These are phyloP conservation scores for Artomyces pyxidatus DNA, from an alignment of 768 basidiomycete species.

Conservation along the genomic window DNA sequence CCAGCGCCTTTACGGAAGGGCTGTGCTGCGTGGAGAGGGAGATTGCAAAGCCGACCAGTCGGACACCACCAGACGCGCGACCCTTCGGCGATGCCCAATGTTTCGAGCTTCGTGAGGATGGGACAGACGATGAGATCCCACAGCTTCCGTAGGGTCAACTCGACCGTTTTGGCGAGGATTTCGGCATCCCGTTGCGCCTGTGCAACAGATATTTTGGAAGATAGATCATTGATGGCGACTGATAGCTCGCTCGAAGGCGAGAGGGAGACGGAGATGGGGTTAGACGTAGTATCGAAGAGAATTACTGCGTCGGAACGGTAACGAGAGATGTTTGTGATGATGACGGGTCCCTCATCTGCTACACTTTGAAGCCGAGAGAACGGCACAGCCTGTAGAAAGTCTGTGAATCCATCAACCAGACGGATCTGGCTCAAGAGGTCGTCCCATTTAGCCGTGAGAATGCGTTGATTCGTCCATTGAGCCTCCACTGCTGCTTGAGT, in stretches of 20 bases:
- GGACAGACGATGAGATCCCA: slow-evolving; percentile 5
- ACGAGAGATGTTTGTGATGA: slow-evolving; percentile 5
- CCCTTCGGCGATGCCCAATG: slow-evolving; percentile 5
- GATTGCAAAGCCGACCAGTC: slow-evolving; percentile 10
- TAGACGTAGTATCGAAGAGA: background rate
- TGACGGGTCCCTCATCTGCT: slow-evolving; percentile 3
- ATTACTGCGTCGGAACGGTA: slow-evolving; percentile 8
- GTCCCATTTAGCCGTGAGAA: background rate
- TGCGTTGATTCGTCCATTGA: background rate
- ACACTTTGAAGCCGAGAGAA: slow-evolving; percentile 1
- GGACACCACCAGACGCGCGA: slow-evolving; percentile 13
- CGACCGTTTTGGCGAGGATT: background rate
- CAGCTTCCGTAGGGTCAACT: slow-evolving; percentile 3
- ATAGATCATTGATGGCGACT: background rate
- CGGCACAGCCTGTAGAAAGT: slow-evolving; percentile 2
- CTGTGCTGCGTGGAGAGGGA: slow-evolving; percentile 14
- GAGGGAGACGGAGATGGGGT: background rate
- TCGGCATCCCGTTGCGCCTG: background rate
- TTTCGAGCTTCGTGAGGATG: background rate
- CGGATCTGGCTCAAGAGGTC: background rate
- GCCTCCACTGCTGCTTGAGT: background rate
- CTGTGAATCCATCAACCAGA: background rate
- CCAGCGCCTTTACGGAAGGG: background rate
- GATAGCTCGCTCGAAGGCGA: background rate
- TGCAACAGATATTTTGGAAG: background rate